A percentile compares a stretch with the other conserved stretches of the same genome.
Conservation (phyloP, 1,284 basidiomycete genomes). For the Heterobasidion irregulare region DNA sequence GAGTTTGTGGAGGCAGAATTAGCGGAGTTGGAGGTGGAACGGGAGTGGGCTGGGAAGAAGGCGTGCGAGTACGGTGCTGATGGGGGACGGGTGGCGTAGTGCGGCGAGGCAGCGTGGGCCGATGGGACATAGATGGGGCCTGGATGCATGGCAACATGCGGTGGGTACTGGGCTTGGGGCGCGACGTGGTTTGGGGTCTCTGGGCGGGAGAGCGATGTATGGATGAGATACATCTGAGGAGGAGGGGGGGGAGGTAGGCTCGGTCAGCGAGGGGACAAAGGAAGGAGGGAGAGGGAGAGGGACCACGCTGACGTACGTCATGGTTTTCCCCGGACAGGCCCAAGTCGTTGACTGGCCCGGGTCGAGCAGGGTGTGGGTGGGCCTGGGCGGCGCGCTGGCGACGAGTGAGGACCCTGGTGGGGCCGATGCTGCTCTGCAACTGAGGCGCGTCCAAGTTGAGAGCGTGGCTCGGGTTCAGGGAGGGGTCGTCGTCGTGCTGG, state of each 20-base stretch:
- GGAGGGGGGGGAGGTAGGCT: constrained; percentile 10
- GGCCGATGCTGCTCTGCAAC: constrained; percentile 47
- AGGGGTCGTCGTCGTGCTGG: constrained; percentile 16
- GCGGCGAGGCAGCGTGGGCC: constrained; percentile 1
- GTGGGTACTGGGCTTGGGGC: constrained; percentile 15
- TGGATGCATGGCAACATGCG: constrained; percentile 16
- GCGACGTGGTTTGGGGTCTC: constrained; percentile 27
- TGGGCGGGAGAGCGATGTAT: constrained; percentile 29
- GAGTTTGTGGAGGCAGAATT: constrained; percentile 14
- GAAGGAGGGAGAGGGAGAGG: constrained; percentile 6
- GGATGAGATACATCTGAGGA: constrained; percentile 24
- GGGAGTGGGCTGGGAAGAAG: constrained; percentile 28
- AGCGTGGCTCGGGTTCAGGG: constrained; percentile 18
- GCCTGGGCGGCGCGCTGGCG: constrained; percentile 31
- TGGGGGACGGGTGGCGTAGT: constrained; percentile 9
- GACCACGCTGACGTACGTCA: constrained; percentile 22
- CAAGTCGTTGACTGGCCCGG: constrained; percentile 6
- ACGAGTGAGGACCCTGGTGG: constrained; percentile 39
- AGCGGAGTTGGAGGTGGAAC: constrained; percentile 32
- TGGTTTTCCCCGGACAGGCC: constrained; percentile 17
- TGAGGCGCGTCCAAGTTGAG: constrained; percentile 20
- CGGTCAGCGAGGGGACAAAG: constrained; percentile 1
- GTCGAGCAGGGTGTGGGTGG: constrained; percentile 7
- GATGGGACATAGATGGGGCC: background rate
- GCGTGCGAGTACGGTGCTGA: constrained; percentile 15